phyloP scores from a whole-genome alignment of 352 stramenopile genomes.

The Phytopythium sindhum region DNA sequence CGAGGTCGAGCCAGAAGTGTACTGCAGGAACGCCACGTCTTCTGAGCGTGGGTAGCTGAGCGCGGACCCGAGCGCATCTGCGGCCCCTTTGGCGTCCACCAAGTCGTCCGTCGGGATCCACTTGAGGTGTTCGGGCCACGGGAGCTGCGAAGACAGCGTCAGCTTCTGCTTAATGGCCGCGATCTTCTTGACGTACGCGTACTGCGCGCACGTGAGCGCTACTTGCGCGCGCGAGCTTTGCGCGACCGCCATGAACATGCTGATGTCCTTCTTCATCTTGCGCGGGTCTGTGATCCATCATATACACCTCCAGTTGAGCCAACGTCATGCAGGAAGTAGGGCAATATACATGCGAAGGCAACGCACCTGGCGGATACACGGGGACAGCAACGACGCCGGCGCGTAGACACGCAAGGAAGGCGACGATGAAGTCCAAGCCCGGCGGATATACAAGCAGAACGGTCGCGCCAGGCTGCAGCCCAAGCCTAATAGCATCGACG shows the following conservation, averaged over 20 bases:
- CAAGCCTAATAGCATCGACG: conserved; percentile 28
- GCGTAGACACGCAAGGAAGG: conserved; percentile 96
- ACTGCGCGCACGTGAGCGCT: conserved; percentile 92
- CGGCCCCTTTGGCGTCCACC: conserved; percentile 32
- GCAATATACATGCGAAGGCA: background rate
- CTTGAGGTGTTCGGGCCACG: conserved; percentile 86
- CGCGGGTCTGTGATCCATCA: conserved; percentile 76
- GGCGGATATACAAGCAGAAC: conserved; percentile 97
- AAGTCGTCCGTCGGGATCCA: conserved; percentile 88
- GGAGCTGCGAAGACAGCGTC: conserved; percentile 48
- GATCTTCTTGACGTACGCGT: conserved; percentile 95
- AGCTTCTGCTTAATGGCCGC: conserved; percentile 79
- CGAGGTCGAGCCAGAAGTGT: conserved; percentile 98
- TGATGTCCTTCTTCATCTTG: conserved; percentile 94
- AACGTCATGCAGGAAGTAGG: conserved; percentile 6
- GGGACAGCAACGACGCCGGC: conserved; percentile 93
- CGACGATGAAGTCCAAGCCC: conserved; percentile 96
- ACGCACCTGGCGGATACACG: conserved; percentile 69
- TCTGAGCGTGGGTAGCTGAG: conserved; percentile 26
- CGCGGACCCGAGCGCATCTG: conserved; percentile 8
- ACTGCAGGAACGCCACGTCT: conserved; percentile 98
- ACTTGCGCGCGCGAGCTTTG: conserved; percentile 88
- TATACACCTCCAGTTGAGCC: background rate
- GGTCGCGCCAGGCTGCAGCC: conserved; percentile 61
- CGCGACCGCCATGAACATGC: conserved; percentile 94